phyloP scores from a whole-genome alignment of 208 protist species.

The Trypanosoma boissoni region DNA sequence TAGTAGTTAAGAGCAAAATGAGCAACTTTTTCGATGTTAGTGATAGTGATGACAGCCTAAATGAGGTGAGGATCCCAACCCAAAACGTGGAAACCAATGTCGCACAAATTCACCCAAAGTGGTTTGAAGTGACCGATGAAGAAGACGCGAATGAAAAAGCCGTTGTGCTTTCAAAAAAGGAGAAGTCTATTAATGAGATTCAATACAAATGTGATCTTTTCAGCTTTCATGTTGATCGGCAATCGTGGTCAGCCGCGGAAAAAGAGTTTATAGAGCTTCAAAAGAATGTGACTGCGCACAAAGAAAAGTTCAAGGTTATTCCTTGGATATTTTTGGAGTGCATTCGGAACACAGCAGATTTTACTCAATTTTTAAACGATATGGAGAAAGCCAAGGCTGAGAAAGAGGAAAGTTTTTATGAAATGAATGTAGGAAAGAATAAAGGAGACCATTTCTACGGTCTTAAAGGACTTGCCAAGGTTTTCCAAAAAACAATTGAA shows the following conservation, averaged over 20 bases:
- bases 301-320: conserved; percentile 44
- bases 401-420: no score
- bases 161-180: conserved; percentile 54
- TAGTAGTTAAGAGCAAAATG: conserved; percentile 7
- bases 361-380: conserved; percentile 38
- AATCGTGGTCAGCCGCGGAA: conserved; percentile 34
- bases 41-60: conserved; percentile 54
- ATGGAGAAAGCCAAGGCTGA: conserved; percentile 50
- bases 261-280: conserved; percentile 28
- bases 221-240: conserved; percentile 36
- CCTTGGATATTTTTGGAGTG: conserved; percentile 44
- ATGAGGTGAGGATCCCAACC: conserved; percentile 28
- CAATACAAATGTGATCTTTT: conserved; percentile 46
- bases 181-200: conserved; percentile 55
- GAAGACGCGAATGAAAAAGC: conserved; percentile 60
- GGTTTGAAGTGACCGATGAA: conserved; percentile 76
- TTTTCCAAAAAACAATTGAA: conserved; percentile 29
- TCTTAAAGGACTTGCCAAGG: conserved; percentile 49
- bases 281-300: conserved; percentile 29
- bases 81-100: conserved; percentile 39
- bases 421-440: no score
- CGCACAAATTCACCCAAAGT: conserved; percentile 64
- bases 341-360: conserved; percentile 47
- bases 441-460: conserved; percentile 40
- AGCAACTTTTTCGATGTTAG: conserved; percentile 40